Evolutionary conservation across 1,139 yeast genomes (phyloP).

Genomic region (Starmera stellimalicola): DNA sequence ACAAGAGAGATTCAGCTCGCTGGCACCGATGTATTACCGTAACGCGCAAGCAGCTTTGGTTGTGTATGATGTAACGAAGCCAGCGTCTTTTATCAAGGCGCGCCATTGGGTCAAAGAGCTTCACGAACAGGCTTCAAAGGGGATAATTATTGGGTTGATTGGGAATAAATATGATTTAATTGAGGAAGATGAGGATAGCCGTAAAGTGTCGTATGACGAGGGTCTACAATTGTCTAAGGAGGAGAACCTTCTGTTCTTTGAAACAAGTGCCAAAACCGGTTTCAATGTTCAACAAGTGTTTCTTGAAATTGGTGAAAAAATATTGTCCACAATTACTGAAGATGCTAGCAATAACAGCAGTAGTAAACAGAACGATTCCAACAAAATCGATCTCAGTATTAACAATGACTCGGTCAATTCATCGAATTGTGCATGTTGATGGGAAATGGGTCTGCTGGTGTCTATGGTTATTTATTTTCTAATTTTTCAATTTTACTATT

Average conservation of each 20-base stretch:
- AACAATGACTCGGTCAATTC: slow-evolving; percentile 18
- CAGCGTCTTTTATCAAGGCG: slow-evolving; percentile 97
- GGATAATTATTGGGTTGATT: slow-evolving; percentile 84
- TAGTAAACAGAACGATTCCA: slow-evolving; percentile 4
- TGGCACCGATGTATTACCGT: slow-evolving; percentile 97
- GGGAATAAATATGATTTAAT: slow-evolving; percentile 85
- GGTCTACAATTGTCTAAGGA: slow-evolving; percentile 76
- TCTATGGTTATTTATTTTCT: background rate
- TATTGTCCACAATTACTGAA: slow-evolving; percentile 37
- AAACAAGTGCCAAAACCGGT: slow-evolving; percentile 93
- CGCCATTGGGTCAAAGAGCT: slow-evolving; percentile 97
- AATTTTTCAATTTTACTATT: background rate
- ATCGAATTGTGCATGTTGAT: slow-evolving; percentile 23
- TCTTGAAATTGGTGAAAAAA: slow-evolving; percentile 78
- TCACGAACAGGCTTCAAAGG: slow-evolving; percentile 89
- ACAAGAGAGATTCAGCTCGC: slow-evolving; percentile 91
- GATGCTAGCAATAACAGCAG: slow-evolving; percentile 8
- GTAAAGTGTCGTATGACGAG: slow-evolving; percentile 84
- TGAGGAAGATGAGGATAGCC: slow-evolving; percentile 25
- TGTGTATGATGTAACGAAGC: slow-evolving; percentile 92
- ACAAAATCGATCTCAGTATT: slow-evolving; percentile 30
- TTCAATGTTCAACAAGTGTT: slow-evolving; percentile 87
- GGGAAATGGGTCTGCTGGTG: background rate
- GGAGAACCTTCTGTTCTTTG: slow-evolving; percentile 83
- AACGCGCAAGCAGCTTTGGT: slow-evolving; percentile 98